Evolutionary conservation across 148 eudicot genomes (phyloP).

Genomic region (Spergularia bocconei): DNA sequence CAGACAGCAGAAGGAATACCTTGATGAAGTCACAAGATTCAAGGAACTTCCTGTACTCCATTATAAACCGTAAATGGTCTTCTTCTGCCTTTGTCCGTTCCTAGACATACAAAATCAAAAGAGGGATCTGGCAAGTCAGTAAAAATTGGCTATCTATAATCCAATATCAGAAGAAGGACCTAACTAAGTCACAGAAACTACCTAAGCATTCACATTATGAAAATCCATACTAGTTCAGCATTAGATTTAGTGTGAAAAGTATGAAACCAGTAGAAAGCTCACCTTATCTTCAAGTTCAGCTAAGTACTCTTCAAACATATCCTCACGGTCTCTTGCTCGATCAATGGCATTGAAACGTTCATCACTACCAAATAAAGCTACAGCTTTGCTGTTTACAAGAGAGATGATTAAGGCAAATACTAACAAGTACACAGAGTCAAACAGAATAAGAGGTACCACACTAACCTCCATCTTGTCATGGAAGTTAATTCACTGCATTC

Average conservation of each 20-base stretch:
- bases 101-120: slow-evolving; percentile 32
- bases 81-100: slow-evolving; percentile 79
- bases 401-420: slow-evolving; percentile 1
- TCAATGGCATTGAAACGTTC: slow-evolving; percentile 89
- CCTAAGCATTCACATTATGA: background rate
- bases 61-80: slow-evolving; percentile 57
- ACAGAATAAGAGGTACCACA: slow-evolving; percentile 1
- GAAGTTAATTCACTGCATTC: slow-evolving; percentile 71
- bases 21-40: slow-evolving; percentile 90
- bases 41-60: slow-evolving; percentile 70
- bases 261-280: slow-evolving; percentile 13
- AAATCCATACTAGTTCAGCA: background rate
- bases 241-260: background rate
- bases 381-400: slow-evolving; percentile 58
- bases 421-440: background rate
- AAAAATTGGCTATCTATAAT: background rate
- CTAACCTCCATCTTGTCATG: slow-evolving; percentile 80
- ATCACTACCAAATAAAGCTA: slow-evolving; percentile 65
- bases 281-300: slow-evolving; percentile 80
- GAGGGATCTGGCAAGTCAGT: background rate
- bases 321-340: slow-evolving; percentile 78
- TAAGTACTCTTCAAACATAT: slow-evolving; percentile 63
- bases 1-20: slow-evolving; percentile 38
- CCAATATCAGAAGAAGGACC: background rate
- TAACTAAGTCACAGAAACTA: background rate